A percentile compares a stretch with the other conserved stretches of the same genome.
Conservation (phyloP, 2,329 filamentous ascomycete genomes). For the Arthrocladium fulminans region DNA sequence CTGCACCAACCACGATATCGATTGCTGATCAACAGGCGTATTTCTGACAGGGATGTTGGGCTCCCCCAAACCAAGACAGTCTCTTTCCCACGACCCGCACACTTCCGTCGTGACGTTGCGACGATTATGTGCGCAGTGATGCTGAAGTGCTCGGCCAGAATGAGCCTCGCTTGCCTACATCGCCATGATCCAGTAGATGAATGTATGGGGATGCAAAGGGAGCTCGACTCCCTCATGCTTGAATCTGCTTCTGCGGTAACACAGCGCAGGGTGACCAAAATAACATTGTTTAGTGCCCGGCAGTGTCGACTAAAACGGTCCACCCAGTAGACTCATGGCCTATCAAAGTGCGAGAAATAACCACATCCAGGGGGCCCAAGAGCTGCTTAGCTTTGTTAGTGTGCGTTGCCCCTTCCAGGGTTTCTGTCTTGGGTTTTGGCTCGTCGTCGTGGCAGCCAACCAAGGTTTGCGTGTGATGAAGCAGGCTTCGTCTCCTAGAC, state of each 20-base stretch:
- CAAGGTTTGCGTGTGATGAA: not conserved
- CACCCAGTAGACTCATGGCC: not conserved
- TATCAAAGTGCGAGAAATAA: not conserved
- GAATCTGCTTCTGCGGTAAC: not conserved
- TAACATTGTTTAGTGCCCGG: not conserved
- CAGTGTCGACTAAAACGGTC: not conserved
- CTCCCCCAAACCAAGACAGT: too few relatives aligned
- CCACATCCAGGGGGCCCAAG: not conserved
- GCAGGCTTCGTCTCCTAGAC: not conserved
- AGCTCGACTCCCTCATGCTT: not conserved
- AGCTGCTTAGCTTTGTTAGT: not conserved
- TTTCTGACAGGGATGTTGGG: not conserved
- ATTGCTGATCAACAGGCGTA: not conserved
- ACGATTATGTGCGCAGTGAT: too few relatives aligned
- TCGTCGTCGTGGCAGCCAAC: not conserved
- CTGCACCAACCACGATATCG: not conserved
- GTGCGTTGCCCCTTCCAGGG: not conserved
- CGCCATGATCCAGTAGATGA: too few relatives aligned
- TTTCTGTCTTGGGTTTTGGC: not conserved
- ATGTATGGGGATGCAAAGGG: too few relatives aligned
- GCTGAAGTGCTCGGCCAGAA: too few relatives aligned
- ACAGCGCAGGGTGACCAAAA: not conserved
- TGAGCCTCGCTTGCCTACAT: too few relatives aligned
- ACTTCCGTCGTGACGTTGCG: too few relatives aligned
- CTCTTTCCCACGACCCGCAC: too few relatives aligned